Conservation (phyloP, 495 filamentous ascomycete genomes). For the Oleoguttula mirabilis region DNA sequence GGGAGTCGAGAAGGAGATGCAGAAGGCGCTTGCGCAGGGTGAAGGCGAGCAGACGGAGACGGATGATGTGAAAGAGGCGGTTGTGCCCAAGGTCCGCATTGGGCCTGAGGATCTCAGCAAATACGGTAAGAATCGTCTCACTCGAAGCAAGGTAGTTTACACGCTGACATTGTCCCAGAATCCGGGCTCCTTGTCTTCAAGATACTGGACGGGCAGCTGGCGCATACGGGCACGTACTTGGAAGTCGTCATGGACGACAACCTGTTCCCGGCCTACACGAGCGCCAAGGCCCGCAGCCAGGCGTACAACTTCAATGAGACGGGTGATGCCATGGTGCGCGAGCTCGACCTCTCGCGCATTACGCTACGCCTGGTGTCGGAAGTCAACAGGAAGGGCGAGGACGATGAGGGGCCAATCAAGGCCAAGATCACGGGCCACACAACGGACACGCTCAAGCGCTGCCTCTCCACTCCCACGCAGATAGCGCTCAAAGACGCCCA, state of each 20-base stretch:
- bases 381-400: slow-evolving; percentile 59
- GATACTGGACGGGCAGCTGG: slow-evolving; percentile 73
- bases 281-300: slow-evolving; percentile 55
- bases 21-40: slow-evolving; percentile 33
- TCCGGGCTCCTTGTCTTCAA: slow-evolving; percentile 91
- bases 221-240: slow-evolving; percentile 61
- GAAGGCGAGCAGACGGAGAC: slow-evolving; percentile 47
- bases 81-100: slow-evolving; percentile 64
- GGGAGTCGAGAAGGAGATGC: slow-evolving; percentile 23
- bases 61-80: slow-evolving; percentile 34
- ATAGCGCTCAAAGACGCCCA: slow-evolving; percentile 63
- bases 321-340: slow-evolving; percentile 90
- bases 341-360: slow-evolving; percentile 87
- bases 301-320: slow-evolving; percentile 69
- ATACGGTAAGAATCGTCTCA: slow-evolving; percentile 41
- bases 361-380: slow-evolving; percentile 73
- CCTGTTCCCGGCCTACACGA: slow-evolving; percentile 79
- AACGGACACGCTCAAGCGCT: slow-evolving; percentile 71
- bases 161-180: slow-evolving; percentile 36
- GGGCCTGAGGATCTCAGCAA: slow-evolving; percentile 64
- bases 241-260: slow-evolving; percentile 93
- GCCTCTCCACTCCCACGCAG: slow-evolving; percentile 81
- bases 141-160: not conserved
- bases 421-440: slow-evolving; percentile 80
- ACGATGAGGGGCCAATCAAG: slow-evolving; percentile 55